Evolutionary conservation across 1,284 basidiomycete species (phyloP), one percentile per base, ranked within the genome.

Genomic region (Phellinidium pouzarii): DNA sequence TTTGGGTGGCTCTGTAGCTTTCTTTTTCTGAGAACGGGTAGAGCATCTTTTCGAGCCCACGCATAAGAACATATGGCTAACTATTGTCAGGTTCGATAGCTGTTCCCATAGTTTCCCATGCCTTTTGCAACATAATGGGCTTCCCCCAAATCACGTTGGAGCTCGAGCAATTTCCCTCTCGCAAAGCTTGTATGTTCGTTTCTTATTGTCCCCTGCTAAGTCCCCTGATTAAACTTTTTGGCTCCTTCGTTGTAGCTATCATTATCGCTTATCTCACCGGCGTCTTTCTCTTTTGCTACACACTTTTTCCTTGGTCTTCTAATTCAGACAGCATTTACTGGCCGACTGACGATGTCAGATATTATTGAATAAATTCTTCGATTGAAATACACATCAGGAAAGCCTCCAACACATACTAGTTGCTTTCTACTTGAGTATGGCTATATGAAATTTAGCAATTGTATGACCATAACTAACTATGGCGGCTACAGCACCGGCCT

Each of bases 51-150:
- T 41, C 55, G 9, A 52, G 54, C 3, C 44, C 50, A 2, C 31
- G 27, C 20, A 4, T 27, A 34, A 34, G 31, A 31, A 36, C 22
- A 20, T 11, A 31, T 38, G 14, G n/a, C 36, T n/a, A 1, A n/a
- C 11, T 17, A 37, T 36, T n/a, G 48, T 23, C 45, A 68, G 67
- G 65, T 11, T 69, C 67, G 1, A 52, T 71, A 26, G 23, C 74
- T 17, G 69, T 76, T 0, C 75, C 91, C 0, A 73, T 93, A 50
- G 67, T 77, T 27, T 79, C 90, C 0, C 95, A 99, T 67, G 71
- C 88, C 2, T 93, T 94, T 63, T 98, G 95, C 73, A 99, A 99
- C 65, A 65, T 88, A 43, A 94, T 97, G 91, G 94, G 94, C 1
- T 61, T 94, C n/a, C 92, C 92, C 7, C 72, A 74, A 14, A 68